Conservation (phyloP, 2,329 filamentous ascomycete genomes). For the Calonectria pauciramosa region DNA sequence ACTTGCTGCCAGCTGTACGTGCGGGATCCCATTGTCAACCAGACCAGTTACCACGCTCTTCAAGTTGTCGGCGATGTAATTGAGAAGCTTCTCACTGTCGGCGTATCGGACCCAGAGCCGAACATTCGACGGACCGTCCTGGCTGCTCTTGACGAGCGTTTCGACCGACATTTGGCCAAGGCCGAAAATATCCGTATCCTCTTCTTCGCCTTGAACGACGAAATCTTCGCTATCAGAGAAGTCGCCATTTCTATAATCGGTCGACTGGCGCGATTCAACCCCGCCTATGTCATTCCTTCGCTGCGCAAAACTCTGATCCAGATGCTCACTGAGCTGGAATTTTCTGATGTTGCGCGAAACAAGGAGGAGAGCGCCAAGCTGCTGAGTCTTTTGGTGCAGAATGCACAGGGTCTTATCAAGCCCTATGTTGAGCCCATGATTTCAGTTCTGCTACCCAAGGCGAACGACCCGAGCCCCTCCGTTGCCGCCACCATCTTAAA, state of each 20-base stretch:
- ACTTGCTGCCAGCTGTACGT: constrained; percentile 99
- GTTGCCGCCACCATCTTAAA: constrained; percentile 96
- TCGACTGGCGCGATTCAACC: constrained; percentile 89
- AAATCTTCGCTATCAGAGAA: constrained; percentile 91
- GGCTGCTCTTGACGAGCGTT: constrained; percentile 89
- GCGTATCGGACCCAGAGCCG: constrained; percentile 90
- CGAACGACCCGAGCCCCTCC: constrained; percentile 84
- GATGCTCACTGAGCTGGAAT: constrained; percentile 95
- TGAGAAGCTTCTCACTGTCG: constrained; percentile 94
- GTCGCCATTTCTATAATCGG: constrained; percentile 97
- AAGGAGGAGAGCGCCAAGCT: constrained; percentile 97
- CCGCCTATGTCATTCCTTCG: constrained; percentile 97
- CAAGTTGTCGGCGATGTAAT: constrained; percentile 99
- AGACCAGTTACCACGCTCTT: constrained; percentile 96
- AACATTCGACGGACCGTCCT: constrained; percentile 92
- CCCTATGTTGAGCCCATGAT: constrained; percentile 98
- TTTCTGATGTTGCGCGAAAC: constrained; percentile 92
- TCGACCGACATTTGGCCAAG: constrained; percentile 96
- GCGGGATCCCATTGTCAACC: constrained; percentile 95
- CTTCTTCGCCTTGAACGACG: constrained; percentile 96
- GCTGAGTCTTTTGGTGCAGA: constrained; percentile 91
- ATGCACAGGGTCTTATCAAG: constrained; percentile 92
- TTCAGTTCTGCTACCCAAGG: constrained; percentile 92
- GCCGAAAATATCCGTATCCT: constrained; percentile 97
- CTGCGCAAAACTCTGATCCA: constrained; percentile 95